Evolutionary conservation across 305 asterid species (phyloP).

Genomic region (Solanum hybrid): DNA sequence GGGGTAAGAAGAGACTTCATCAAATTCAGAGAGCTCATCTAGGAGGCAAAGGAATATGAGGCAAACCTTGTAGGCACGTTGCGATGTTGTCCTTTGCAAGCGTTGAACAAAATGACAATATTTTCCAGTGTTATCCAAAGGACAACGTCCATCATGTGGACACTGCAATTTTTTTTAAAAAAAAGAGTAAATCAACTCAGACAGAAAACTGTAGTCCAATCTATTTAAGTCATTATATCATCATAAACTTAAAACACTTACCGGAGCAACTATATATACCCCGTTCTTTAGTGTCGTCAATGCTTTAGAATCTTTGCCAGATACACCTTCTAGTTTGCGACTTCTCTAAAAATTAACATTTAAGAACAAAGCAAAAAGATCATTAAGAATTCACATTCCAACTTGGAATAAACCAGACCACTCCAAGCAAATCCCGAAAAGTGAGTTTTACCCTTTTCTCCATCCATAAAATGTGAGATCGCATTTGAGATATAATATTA

Average conservation of each 20-base stretch:
- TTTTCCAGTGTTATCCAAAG: conserved; percentile 65
- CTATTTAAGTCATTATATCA: not conserved
- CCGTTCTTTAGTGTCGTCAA: conserved; percentile 59
- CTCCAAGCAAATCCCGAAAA: not conserved
- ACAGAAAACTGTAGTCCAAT: not conserved
- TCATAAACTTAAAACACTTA: conserved; percentile 31
- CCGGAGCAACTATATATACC: conserved; percentile 90
- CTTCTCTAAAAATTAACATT: conserved; percentile 38
- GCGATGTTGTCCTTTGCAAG: conserved; percentile 83
- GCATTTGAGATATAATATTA: conserved; percentile 81
- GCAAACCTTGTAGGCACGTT: conserved; percentile 72
- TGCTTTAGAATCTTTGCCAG: conserved; percentile 36
- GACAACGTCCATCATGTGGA: conserved; percentile 94
- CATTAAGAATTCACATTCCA: not conserved
- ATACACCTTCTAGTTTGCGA: conserved; percentile 48
- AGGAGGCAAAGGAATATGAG: not conserved
- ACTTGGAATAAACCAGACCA: not conserved
- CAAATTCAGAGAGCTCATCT: not conserved
- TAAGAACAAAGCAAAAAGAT: conserved; percentile 3
- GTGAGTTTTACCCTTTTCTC: conserved; percentile 64
- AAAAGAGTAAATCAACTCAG: not conserved
- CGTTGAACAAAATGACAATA: conserved; percentile 98
- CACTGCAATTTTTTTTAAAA: conserved; percentile 37
- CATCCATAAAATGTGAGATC: conserved; percentile 95
- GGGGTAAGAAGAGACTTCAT: not conserved